phyloP scores from a whole-genome alignment of 2,329 filamentous ascomycete genomes.

The Fusarium sp. region DNA sequence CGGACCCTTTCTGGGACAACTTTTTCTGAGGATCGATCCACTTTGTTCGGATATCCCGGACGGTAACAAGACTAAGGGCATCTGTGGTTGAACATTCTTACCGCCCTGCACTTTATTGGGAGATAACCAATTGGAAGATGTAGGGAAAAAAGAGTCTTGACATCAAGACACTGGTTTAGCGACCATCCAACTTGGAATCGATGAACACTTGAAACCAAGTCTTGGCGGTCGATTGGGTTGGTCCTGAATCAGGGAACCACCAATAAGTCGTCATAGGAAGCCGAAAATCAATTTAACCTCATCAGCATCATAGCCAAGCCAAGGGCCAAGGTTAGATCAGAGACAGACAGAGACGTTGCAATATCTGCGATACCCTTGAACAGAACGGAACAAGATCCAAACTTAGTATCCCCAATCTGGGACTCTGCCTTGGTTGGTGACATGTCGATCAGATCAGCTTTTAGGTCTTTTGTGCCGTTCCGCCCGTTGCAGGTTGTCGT shows the following conservation, averaged over 20 bases:
- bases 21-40: slow-evolving; percentile 30
- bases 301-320: slow-evolving; percentile 1
- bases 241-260: slow-evolving; percentile 32
- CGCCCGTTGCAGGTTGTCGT: not conserved
- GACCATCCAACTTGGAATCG: slow-evolving; percentile 20
- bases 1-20: slow-evolving; percentile 16
- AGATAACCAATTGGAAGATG: slow-evolving; percentile 10
- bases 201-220: slow-evolving; percentile 17
- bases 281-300: slow-evolving; percentile 18
- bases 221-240: slow-evolving; percentile 9
- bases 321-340: not conserved
- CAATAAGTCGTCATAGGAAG: slow-evolving; percentile 33
- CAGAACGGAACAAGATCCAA: slow-evolving; percentile 7
- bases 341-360: not conserved
- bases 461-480: not conserved
- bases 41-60: slow-evolving; percentile 33
- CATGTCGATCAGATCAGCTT: slow-evolving; percentile 20
- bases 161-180: slow-evolving; percentile 20
- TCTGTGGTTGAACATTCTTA: slow-evolving; percentile 1
- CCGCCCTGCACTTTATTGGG: not conserved
- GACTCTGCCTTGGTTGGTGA: slow-evolving; percentile 30
- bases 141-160: slow-evolving; percentile 13
- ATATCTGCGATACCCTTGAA: slow-evolving; percentile 12
- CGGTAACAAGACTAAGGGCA: not conserved
- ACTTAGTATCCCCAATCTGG: slow-evolving; percentile 16